phyloP scores from a whole-genome alignment of 2,329 filamentous ascomycete genomes.

The Diplodia sapinea region DNA sequence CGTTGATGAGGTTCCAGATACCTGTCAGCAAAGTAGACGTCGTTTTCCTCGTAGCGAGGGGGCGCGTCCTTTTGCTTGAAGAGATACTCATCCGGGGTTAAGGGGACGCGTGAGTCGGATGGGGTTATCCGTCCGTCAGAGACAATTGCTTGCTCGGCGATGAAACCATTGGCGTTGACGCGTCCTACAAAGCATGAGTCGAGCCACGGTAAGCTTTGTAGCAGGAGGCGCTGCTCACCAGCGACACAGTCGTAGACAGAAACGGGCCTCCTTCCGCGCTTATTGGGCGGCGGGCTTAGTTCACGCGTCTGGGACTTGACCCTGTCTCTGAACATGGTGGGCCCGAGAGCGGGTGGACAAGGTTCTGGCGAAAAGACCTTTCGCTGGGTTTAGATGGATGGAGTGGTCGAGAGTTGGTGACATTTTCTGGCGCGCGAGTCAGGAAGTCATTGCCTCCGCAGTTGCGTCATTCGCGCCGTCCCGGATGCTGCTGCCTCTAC shows the following conservation, averaged over 20 bases:
- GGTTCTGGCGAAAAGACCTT: background rate
- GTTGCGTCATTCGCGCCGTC: conserved; percentile 5
- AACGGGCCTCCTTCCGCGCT: conserved; percentile 46
- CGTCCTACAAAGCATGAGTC: conserved; percentile 52
- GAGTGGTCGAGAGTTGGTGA: background rate
- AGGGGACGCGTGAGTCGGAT: conserved; percentile 43
- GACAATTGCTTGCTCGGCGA: conserved; percentile 44
- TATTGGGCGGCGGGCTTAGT: background rate
- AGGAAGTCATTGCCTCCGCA: background rate
- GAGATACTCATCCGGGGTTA: conserved; percentile 73
- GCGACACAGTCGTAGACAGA: conserved; percentile 77
- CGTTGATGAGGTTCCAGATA: conserved; percentile 57
- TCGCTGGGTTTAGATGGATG: background rate
- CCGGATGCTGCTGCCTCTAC: background rate
- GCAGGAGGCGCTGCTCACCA: conserved; percentile 1
- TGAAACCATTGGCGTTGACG: conserved; percentile 54
- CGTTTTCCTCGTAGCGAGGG: conserved; percentile 70
- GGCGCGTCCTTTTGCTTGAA: conserved; percentile 71
- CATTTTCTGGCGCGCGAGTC: conserved; percentile 6
- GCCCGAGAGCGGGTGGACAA: background rate
- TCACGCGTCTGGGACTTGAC: background rate
- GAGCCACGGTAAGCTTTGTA: background rate
- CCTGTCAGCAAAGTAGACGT: conserved; percentile 72
- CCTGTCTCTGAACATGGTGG: background rate
- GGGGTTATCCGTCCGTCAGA: conserved; percentile 39